A percentile compares a stretch with the other conserved stretches of the same genome.
These are phyloP conservation scores for Syzygium grande DNA, from an alignment of 345 rosid genomes.

Conservation along the genomic window DNA sequence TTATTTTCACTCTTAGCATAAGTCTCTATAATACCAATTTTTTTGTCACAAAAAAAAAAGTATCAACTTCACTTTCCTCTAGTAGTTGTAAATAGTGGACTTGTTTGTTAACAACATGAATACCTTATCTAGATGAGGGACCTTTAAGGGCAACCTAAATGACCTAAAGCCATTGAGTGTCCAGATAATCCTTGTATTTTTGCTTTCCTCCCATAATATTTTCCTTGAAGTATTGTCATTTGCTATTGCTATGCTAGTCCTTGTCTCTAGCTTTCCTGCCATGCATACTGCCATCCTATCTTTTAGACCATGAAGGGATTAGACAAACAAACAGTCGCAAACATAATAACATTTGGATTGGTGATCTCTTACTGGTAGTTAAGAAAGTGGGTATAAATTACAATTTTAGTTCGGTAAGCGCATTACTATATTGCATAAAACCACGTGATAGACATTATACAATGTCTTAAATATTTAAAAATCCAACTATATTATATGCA, in stretches of 20 bases:
- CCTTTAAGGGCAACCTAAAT: background rate
- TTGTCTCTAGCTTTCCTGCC: background rate
- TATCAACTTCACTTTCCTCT: background rate
- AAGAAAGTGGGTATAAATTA: background rate
- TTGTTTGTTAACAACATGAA: background rate
- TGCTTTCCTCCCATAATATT: background rate
- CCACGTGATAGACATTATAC: background rate
- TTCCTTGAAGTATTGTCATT: background rate
- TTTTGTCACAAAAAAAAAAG: background rate
- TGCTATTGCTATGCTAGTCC: background rate
- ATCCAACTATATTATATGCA: background rate
- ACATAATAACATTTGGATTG: background rate
- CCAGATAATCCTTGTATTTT: background rate
- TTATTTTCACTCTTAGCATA: background rate
- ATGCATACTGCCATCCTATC: background rate
- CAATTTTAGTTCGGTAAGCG: background rate
- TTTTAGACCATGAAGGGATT: background rate
- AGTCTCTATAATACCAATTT: background rate
- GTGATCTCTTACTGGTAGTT: background rate
- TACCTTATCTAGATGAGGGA: background rate
- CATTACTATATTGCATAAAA: background rate
- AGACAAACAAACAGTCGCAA: background rate
- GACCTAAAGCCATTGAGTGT: background rate
- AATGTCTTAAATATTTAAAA: background rate
- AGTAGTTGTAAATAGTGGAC: background rate